phyloP scores from a whole-genome alignment of 176 grass and related monocot genomes.

The Guadua angustifolia region DNA sequence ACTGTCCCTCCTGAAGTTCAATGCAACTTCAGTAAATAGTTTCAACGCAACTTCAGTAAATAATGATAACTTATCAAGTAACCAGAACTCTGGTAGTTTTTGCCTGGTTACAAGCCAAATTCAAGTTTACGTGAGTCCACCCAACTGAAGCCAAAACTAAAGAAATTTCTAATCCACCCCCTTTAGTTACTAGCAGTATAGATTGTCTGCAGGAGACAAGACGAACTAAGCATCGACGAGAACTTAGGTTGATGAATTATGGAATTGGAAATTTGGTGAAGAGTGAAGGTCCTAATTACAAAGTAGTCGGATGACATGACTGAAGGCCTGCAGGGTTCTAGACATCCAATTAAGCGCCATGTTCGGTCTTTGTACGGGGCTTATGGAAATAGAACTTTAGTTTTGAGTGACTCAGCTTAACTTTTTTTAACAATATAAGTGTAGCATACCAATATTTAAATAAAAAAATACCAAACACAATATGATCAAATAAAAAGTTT shows the following conservation, averaged over 20 bases:
- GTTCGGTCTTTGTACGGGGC: background rate
- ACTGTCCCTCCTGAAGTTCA: background rate
- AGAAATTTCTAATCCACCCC: background rate
- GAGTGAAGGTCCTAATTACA: background rate
- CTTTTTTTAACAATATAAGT: too few species aligned
- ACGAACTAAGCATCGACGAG: background rate
- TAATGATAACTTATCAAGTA: background rate
- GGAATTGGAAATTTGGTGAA: background rate
- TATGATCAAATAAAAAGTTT: too few species aligned
- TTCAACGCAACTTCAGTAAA: too few species aligned
- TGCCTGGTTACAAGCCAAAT: background rate
- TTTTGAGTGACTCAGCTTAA: too few species aligned
- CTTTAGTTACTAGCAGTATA: constrained; percentile 2
- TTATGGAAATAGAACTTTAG: too few species aligned
- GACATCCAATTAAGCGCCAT: background rate
- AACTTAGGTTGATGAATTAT: background rate
- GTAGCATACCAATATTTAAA: too few species aligned
- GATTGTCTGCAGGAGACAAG: background rate
- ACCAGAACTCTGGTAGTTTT: background rate
- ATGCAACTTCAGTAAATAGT: background rate
- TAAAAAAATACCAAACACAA: too few species aligned
- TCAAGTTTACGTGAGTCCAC: background rate
- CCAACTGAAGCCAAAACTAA: background rate
- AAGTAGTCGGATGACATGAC: background rate
- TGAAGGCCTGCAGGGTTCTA: background rate